Base-by-base conservation (phyloP, 768 basidiomycete species). In the Sarcodon aspratus region DNA sequence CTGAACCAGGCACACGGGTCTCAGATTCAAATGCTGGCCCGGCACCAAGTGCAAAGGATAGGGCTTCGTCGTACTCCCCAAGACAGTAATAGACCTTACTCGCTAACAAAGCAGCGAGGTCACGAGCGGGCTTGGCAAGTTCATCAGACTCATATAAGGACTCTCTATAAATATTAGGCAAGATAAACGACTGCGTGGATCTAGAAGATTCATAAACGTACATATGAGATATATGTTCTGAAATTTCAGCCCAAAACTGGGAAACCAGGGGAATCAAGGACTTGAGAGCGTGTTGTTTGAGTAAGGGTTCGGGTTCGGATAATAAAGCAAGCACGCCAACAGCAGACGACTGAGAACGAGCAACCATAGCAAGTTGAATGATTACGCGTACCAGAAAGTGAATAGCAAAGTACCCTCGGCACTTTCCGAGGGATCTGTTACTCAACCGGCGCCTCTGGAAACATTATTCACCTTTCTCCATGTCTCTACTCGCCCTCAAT, bases 21-120 rank as follows among this genome's bases (percentile, higher is more conserved):
- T 91, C 86, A 1, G 71, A 73, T 62, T 89, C 83, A 60, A 98
- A 97, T 61, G 87, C 84, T 63, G 68, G 72, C 49, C 88, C 92
- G 13, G 95, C 90, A 50, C 86, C 85, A 44, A 99, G 79, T 17
- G 96, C 96, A 60, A 97, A 97, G 10, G 89, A 85, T 50, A 99
- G 76, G 31, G 94, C 90, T 63, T 99, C 96, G 59, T 94, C 91
- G 57, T 95, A 88, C 63, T 91, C 89, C 54, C 88, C 92, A 45
- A 99, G 74, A 74, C 86, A 95, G 68, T 92, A 98, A 67, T 98
- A 98, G 45, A 98, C 88, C 64, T 98, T 98, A 74, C 92, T 94
- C n/a, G 88, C 85, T 31, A 99, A 75, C 46, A 98, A 71, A 17
- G 94, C 91, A 15, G 96, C 94, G 46, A 82, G 76, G 58, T 87